Conservation (phyloP, 305 asterid genomes). For the Coffea humblotiana region DNA sequence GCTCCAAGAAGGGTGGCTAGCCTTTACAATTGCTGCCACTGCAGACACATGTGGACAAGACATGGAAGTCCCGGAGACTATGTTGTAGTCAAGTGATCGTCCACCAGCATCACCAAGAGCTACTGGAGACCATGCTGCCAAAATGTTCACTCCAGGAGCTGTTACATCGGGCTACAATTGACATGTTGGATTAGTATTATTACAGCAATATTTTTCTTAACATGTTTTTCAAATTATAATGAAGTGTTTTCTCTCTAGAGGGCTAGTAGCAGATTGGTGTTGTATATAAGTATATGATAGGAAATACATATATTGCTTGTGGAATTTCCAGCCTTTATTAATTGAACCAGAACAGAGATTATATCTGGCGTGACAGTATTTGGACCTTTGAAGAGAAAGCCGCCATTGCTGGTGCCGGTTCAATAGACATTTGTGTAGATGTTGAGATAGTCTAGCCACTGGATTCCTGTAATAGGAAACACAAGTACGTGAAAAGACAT, state of each 20-base stretch:
- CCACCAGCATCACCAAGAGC: constrained; percentile 40
- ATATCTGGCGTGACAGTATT: constrained; percentile 45
- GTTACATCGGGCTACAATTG: constrained; percentile 58
- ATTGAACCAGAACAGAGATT: constrained; percentile 6
- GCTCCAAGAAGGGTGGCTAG: constrained; percentile 60
- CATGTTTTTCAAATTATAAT: too few relatives aligned
- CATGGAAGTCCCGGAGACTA: constrained; percentile 70
- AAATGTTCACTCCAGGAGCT: constrained; percentile 61
- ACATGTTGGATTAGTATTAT: background rate
- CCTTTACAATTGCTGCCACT: constrained; percentile 51
- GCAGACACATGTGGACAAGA: constrained; percentile 70
- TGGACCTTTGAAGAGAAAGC: constrained; percentile 56
- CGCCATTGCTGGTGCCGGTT: constrained; percentile 55
- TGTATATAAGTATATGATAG: too few relatives aligned
- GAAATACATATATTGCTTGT: too few relatives aligned
- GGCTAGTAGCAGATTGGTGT: too few relatives aligned
- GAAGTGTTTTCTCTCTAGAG: background rate
- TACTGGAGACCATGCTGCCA: constrained; percentile 71
- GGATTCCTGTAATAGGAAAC: constrained; percentile 40
- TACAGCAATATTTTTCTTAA: background rate
- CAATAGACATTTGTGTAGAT: constrained; percentile 30
- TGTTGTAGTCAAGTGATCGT: constrained; percentile 44
- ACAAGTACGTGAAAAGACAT: background rate
- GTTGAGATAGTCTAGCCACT: constrained; percentile 44
- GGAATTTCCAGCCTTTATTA: background rate